Base-by-base conservation (phyloP, 352 stramenopile species). In the Lagenidium giganteum region DNA sequence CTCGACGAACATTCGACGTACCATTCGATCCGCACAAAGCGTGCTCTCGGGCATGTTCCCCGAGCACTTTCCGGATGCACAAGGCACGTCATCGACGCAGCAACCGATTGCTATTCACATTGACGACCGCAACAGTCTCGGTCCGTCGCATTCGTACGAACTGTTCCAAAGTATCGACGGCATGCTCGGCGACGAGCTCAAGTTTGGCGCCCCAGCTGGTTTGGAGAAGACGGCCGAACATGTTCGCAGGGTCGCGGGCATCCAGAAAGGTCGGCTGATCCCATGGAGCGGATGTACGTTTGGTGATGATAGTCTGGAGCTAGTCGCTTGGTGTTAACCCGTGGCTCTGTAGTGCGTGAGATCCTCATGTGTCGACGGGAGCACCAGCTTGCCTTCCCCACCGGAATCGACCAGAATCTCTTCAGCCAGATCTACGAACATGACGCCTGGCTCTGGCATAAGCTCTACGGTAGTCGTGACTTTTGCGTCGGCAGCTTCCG, bases 1-100 rank as follows among this genome's bases (percentile, higher is more conserved):
- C 45, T 89, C 74, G 42, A 92, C 80, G 37, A 89, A 92, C 51
- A 80, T 92, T 38, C 55, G 71, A 1, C 64, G 76, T 14, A 92
- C 80, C 21, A 82, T 89, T 28, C 65, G 68, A 2, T 88, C 80
- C 14, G 67, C 73, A 27, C 76, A 92, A 57, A 76, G 73, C 54
- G 48, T 89, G 20, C 57, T 89, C 16, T 62, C 53, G 4, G 80
- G 80, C 11, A 57, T 92, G 40, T 90, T 88, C 23, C 76, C 72
- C 1, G 54, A 77, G 21, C 53, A 59, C 32, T 83, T 84, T 42
- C 16, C 33, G 3, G 35, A 60, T 5, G n/a, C 35, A 24, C 28
- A 29, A 37, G 30, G 35, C n/a, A 23, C 0, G 17, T 33, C 14
- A 41, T 43, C 4, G 34, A 66, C 20, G 30, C 26, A 42, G 1